phyloP scores from a whole-genome alignment of 768 basidiomycete genomes.

The Tricholomella constricta region DNA sequence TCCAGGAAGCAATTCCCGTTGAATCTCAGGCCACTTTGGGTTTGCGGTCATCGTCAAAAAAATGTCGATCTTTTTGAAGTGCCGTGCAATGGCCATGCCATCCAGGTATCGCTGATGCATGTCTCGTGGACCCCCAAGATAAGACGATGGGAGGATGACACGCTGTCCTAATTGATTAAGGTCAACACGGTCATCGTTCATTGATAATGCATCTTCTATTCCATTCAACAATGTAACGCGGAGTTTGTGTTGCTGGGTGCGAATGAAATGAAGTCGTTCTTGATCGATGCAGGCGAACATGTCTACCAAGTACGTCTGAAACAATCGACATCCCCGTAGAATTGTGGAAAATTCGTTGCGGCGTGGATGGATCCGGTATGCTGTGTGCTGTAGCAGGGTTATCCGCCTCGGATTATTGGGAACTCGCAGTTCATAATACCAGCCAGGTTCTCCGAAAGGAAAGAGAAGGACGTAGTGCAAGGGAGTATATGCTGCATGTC shows the following conservation, averaged over 20 bases:
- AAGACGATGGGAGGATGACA: slow-evolving; percentile 18
- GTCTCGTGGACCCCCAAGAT: slow-evolving; percentile 15
- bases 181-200: slow-evolving; percentile 1
- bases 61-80: slow-evolving; percentile 36
- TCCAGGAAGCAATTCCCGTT: slow-evolving; percentile 36
- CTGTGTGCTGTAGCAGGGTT: slow-evolving; percentile 9
- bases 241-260: slow-evolving; percentile 36
- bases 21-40: slow-evolving; percentile 51
- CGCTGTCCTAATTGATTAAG: slow-evolving; percentile 21
- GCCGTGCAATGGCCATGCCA: slow-evolving; percentile 32
- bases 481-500: slow-evolving; percentile 33
- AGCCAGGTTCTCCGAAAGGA: slow-evolving; percentile 37
- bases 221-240: slow-evolving; percentile 38
- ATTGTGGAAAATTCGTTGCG: slow-evolving; percentile 27
- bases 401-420: background rate
- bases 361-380: slow-evolving; percentile 34
- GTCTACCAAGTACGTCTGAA: slow-evolving; percentile 50
- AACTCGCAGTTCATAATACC: slow-evolving; percentile 28
- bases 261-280: slow-evolving; percentile 33
- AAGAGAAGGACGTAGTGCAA: slow-evolving; percentile 32
- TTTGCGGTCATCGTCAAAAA: slow-evolving; percentile 53
- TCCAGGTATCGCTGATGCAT: slow-evolving; percentile 25
- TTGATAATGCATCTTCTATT: slow-evolving; percentile 23
- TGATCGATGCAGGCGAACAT: slow-evolving; percentile 48
- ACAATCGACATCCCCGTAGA: slow-evolving; percentile 38